These are phyloP conservation scores for Cetradonia linearis DNA, from an alignment of 495 filamentous ascomycete genomes.

Conservation along the genomic window DNA sequence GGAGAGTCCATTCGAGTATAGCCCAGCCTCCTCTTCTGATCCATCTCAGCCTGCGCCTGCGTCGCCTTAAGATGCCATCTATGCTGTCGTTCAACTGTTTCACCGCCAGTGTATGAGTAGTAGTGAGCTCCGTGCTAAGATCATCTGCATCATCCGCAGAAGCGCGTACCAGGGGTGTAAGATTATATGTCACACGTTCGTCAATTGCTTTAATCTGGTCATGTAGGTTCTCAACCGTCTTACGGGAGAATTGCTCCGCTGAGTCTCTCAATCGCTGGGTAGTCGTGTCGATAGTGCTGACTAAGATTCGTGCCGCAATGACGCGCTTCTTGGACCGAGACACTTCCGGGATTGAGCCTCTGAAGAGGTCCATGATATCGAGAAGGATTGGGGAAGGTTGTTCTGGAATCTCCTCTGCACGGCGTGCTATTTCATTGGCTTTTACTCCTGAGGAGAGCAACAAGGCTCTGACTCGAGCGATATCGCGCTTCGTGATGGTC, in stretches of 20 bases:
- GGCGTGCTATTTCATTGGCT: slow-evolving; percentile 63
- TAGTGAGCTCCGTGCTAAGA: slow-evolving; percentile 61
- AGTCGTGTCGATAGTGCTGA: slow-evolving; percentile 44
- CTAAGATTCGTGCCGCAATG: slow-evolving; percentile 54
- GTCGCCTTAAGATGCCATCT: slow-evolving; percentile 55
- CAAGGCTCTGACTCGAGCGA: slow-evolving; percentile 62
- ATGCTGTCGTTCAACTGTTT: slow-evolving; percentile 71
- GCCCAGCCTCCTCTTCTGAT: slow-evolving; percentile 58
- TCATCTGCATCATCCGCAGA: slow-evolving; percentile 69
- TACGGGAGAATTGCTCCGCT: slow-evolving; percentile 41
- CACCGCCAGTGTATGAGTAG: slow-evolving; percentile 60
- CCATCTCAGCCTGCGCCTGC: slow-evolving; percentile 63
- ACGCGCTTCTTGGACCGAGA: slow-evolving; percentile 54
- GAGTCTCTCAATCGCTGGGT: slow-evolving; percentile 44
- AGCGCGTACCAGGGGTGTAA: slow-evolving; percentile 52
- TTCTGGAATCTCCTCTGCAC: slow-evolving; percentile 43
- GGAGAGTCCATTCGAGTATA: slow-evolving; percentile 66
- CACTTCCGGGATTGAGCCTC: slow-evolving; percentile 37
- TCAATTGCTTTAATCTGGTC: slow-evolving; percentile 41
- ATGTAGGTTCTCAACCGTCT: slow-evolving; percentile 37
- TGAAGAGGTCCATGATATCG: slow-evolving; percentile 26
- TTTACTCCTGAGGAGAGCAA: slow-evolving; percentile 78
- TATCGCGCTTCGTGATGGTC: slow-evolving; percentile 50
- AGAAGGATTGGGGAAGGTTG: slow-evolving; percentile 36
- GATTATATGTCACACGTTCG: slow-evolving; percentile 40